Percentiles rank a stretch among this genome's conserved stretches.
Conservation (phyloP, 1,284 basidiomycete genomes). For the Polyporus tsugae region DNA sequence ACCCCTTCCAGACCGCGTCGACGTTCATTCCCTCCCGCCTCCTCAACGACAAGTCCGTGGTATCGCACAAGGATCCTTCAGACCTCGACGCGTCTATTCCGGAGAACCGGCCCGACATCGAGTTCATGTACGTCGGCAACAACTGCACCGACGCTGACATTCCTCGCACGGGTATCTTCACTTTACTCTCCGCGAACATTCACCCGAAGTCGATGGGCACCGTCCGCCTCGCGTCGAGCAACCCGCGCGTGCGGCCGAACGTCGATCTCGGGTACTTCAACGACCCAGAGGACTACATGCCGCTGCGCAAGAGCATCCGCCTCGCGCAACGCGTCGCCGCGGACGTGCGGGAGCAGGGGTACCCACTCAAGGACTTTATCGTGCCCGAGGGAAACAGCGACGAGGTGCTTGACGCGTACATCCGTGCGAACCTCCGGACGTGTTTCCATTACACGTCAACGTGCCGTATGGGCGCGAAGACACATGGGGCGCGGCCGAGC, state of each 20-base stretch:
- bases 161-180: constrained; percentile 37
- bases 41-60: constrained; percentile 32
- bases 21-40: constrained; percentile 40
- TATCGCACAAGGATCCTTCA: constrained; percentile 16
- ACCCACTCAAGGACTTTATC: constrained; percentile 41
- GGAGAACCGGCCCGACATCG: constrained; percentile 45
- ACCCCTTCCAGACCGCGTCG: constrained; percentile 40
- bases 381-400: constrained; percentile 36
- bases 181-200: constrained; percentile 41
- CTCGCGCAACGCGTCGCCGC: constrained; percentile 40
- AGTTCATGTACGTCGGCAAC: constrained; percentile 43
- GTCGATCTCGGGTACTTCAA: constrained; percentile 45
- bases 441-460: constrained; percentile 49
- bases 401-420: constrained; percentile 41
- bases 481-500: constrained; percentile 40
- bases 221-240: constrained; percentile 43
- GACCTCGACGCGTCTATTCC: constrained; percentile 33
- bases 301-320: constrained; percentile 37
- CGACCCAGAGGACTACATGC: constrained; percentile 36
- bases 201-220: constrained; percentile 45
- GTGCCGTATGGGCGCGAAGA: constrained; percentile 48
- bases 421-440: constrained; percentile 38
- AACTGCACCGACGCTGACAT: constrained; percentile 32
- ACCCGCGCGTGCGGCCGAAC: constrained; percentile 42
- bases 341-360: constrained; percentile 43